A percentile compares a stretch with the other conserved stretches of the same genome.
Evolutionary conservation across 495 filamentous ascomycete genomes (phyloP).

Genomic region (Neurospora sp.): DNA sequence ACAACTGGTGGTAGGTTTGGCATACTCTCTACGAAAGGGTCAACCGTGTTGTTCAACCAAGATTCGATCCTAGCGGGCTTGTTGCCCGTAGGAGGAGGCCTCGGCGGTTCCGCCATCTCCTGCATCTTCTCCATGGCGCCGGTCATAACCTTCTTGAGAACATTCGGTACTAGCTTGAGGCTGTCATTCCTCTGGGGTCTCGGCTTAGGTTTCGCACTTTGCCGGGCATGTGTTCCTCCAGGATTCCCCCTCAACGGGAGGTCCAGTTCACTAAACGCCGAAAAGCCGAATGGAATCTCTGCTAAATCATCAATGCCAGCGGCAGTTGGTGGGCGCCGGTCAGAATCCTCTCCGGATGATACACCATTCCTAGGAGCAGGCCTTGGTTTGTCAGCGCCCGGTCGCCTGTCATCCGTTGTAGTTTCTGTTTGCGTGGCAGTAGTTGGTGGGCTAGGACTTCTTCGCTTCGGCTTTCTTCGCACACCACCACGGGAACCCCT

Average conservation of each 20-base stretch:
- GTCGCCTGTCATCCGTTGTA: constrained; percentile 12
- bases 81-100: constrained; percentile 27
- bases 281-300: constrained; percentile 46
- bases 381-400: background rate
- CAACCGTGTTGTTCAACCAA: constrained; percentile 63
- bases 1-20: constrained; percentile 11
- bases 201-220: constrained; percentile 25
- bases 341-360: constrained; percentile 20
- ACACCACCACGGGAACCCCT: constrained; percentile 8
- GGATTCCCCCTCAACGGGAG: constrained; percentile 20
- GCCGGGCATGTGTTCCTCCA: constrained; percentile 29
- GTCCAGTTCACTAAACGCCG: constrained; percentile 49
- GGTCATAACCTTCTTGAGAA: constrained; percentile 43
- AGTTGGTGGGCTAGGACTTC: background rate
- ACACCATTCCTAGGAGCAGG: background rate
- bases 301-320: constrained; percentile 36
- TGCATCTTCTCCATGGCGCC: constrained; percentile 46
- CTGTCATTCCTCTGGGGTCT: constrained; percentile 34
- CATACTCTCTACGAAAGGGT: constrained; percentile 57
- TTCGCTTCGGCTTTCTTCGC: constrained; percentile 10
- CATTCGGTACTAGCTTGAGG: constrained; percentile 43
- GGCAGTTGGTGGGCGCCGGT: constrained; percentile 28
- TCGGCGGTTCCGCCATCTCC: constrained; percentile 41
- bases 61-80: constrained; percentile 58
- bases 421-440: constrained; percentile 12